A percentile compares a stretch with the other conserved stretches of the same genome.
Evolutionary conservation across 2,329 filamentous ascomycete genomes (phyloP).

Genomic region (Colletotrichum sidae): DNA sequence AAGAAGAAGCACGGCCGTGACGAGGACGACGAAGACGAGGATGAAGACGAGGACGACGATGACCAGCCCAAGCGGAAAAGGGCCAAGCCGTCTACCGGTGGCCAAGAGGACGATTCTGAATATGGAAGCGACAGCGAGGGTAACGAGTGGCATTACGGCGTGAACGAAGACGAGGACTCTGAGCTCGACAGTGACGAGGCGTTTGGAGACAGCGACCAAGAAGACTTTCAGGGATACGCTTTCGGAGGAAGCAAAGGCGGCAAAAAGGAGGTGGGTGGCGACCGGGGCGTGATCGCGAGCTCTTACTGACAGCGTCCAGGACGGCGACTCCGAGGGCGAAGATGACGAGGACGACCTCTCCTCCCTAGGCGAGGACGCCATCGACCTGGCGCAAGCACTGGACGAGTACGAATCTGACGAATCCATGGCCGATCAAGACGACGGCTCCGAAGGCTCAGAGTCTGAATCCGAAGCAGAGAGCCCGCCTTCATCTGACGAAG

Average conservation of each 20-base stretch:
- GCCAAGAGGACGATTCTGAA: constrained; percentile 69
- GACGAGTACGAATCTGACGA: constrained; percentile 64
- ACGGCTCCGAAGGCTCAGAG: constrained; percentile 55
- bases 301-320: constrained; percentile 50
- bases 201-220: constrained; percentile 89
- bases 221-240: constrained; percentile 80
- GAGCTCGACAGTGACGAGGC: constrained; percentile 80
- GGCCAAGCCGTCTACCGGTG: constrained; percentile 55
- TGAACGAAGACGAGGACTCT: constrained; percentile 69
- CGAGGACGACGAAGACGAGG: constrained; percentile 48
- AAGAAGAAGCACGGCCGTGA: constrained; percentile 39
- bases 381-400: constrained; percentile 68
- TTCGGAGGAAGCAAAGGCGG: constrained; percentile 62
- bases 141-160: constrained; percentile 85
- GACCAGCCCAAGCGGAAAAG: constrained; percentile 60
- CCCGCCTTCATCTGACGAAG: constrained; percentile 60
- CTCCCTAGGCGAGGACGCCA: constrained; percentile 69
- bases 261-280: constrained; percentile 42
- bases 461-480: constrained; percentile 58
- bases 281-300: background rate
- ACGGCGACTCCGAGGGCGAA: constrained; percentile 70
- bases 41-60: constrained; percentile 61
- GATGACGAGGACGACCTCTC: constrained; percentile 66
- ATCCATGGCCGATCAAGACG: constrained; percentile 54
- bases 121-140: constrained; percentile 87